These are phyloP conservation scores for Candida anglica DNA, from an alignment of 805 yeast species.

Conservation along the genomic window DNA sequence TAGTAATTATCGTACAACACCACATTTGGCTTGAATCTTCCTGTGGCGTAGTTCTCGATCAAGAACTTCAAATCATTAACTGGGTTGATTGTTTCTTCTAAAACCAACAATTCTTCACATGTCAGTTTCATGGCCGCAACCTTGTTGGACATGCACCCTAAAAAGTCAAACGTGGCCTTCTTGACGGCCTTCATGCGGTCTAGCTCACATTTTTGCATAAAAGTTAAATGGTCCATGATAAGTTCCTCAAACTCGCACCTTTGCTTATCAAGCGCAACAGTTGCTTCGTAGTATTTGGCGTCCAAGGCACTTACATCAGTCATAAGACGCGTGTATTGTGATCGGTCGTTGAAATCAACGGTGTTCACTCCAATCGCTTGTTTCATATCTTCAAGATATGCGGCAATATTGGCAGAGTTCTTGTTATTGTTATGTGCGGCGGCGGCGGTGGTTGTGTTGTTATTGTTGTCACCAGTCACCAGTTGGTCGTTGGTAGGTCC, in stretches of 20 bases:
- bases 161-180: conserved; percentile 68
- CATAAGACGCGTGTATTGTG: conserved; percentile 46
- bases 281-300: conserved; percentile 45
- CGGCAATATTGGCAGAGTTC: conserved; percentile 14
- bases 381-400: conserved; percentile 40
- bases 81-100: conserved; percentile 72
- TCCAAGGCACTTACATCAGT: conserved; percentile 61
- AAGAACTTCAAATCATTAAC: conserved; percentile 61
- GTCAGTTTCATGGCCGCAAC: conserved; percentile 54
- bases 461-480: neutral
- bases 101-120: conserved; percentile 57
- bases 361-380: conserved; percentile 41
- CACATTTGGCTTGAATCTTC: conserved; percentile 70
- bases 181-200: conserved; percentile 76
- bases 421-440: no score
- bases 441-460: conserved; percentile 5
- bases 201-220: conserved; percentile 78
- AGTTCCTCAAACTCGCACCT: conserved; percentile 74
- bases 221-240: conserved; percentile 65
- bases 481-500: neutral
- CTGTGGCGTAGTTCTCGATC: conserved; percentile 67
- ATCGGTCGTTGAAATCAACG: conserved; percentile 46
- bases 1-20: conserved; percentile 77
- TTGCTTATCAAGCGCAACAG: conserved; percentile 55
- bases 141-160: conserved; percentile 61